Conservation (phyloP, 768 basidiomycete species). For the Melanogaster broomeanus region DNA sequence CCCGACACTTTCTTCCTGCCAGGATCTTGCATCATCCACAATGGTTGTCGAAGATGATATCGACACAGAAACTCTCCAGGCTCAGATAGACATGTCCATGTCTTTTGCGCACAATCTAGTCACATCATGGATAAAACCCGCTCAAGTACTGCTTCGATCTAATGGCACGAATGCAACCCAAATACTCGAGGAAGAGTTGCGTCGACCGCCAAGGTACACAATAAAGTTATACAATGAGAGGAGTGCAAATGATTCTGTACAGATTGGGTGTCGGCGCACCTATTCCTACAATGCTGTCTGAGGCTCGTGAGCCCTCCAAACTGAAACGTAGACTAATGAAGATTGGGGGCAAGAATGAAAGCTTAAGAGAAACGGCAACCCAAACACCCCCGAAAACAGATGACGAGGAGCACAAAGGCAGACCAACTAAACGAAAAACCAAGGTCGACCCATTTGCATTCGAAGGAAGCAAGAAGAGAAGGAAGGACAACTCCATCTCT, state of each 20-base stretch:
- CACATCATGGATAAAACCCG: slow-evolving; percentile 74
- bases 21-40: slow-evolving; percentile 17
- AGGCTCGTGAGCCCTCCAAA: slow-evolving; percentile 57
- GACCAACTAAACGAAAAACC: slow-evolving; percentile 59
- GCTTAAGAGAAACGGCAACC: slow-evolving; percentile 37
- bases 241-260: slow-evolving; percentile 5
- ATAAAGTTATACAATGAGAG: background rate
- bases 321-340: slow-evolving; percentile 61
- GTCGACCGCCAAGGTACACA: slow-evolving; percentile 65
- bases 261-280: slow-evolving; percentile 79
- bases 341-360: slow-evolving; percentile 46
- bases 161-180: slow-evolving; percentile 39
- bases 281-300: slow-evolving; percentile 47
- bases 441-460: slow-evolving; percentile 57
- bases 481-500: slow-evolving; percentile 34
- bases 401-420: slow-evolving; percentile 58
- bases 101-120: slow-evolving; percentile 73
- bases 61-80: slow-evolving; percentile 70
- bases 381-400: slow-evolving; percentile 33
- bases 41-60: slow-evolving; percentile 54
- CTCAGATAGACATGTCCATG: slow-evolving; percentile 82
- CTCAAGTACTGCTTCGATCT: slow-evolving; percentile 38
- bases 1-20: background rate
- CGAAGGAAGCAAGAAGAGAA: slow-evolving; percentile 44
- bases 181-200: slow-evolving; percentile 67